Conservation (phyloP, 208 protist species). For the Porcisia hertigi region DNA sequence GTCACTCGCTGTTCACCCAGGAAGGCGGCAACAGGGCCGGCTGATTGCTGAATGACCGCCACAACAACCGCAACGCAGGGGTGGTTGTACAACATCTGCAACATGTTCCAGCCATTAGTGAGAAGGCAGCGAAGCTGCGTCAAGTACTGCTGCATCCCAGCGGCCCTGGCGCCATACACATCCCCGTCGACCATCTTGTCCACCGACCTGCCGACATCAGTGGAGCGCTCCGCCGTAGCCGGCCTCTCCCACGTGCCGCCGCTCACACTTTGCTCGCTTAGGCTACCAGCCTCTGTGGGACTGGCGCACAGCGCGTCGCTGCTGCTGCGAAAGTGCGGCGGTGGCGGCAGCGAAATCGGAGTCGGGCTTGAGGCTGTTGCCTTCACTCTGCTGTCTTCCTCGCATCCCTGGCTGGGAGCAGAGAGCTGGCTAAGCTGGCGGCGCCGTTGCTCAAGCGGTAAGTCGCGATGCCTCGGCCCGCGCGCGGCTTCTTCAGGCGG, state of each 20-base stretch:
- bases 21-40: conserved; percentile 47
- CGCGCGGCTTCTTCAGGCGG: background rate
- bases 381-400: background rate
- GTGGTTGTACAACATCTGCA: conserved; percentile 60
- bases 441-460: background rate
- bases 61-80: conserved; percentile 36
- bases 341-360: background rate
- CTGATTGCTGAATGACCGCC: conserved; percentile 37
- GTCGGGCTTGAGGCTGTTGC: background rate
- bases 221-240: background rate
- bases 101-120: conserved; percentile 58
- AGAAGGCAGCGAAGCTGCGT: conserved; percentile 49
- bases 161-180: background rate
- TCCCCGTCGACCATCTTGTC: background rate
- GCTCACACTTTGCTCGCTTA: background rate
- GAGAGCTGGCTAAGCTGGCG: background rate
- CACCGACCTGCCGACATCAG: background rate
- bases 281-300: background rate
- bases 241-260: background rate
- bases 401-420: background rate
- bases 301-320: conserved; percentile 1
- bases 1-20: conserved; percentile 62
- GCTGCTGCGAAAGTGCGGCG: background rate
- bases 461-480: background rate
- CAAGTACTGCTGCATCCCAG: conserved; percentile 29